Percentiles rank a stretch among this genome's conserved stretches.
Evolutionary conservation across 768 basidiomycete genomes (phyloP).

Genomic region (Phylloporus sp.): DNA sequence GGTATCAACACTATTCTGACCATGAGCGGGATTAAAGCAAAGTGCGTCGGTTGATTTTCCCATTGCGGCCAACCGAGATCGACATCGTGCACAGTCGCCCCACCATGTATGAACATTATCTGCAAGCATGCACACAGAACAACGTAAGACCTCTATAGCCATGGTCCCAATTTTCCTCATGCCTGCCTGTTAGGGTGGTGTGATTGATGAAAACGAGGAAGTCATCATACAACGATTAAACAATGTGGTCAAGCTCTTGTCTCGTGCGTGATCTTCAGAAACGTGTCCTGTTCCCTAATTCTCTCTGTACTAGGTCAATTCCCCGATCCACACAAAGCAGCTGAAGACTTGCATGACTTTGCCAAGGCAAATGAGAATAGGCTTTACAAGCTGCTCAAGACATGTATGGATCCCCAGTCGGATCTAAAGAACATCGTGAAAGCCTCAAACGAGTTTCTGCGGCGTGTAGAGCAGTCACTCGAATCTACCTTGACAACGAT

Average conservation of each 20-base stretch:
- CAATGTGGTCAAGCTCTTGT: conserved; percentile 50
- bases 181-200: conserved; percentile 63
- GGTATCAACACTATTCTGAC: conserved; percentile 53
- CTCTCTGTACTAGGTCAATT: conserved; percentile 40
- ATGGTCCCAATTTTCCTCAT: not conserved
- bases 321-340: conserved; percentile 68
- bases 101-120: conserved; percentile 61
- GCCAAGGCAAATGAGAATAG: conserved; percentile 84
- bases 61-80: not conserved
- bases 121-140: conserved; percentile 71
- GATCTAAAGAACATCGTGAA: conserved; percentile 81
- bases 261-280: conserved; percentile 44
- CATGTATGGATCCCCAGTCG: conserved; percentile 77
- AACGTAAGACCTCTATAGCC: conserved; percentile 61
- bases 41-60: conserved; percentile 37
- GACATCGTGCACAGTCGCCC: conserved; percentile 53
- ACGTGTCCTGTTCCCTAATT: not conserved
- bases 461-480: conserved; percentile 69
- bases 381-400: conserved; percentile 80
- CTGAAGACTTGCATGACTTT: conserved; percentile 76
- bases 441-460: conserved; percentile 75
- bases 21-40: conserved; percentile 59
- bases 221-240: conserved; percentile 53
- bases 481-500: conserved; percentile 64
- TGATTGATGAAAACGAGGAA: conserved; percentile 83